Evolutionary conservation across 225 moss, liverwort and hornwort genomes (phyloP).

Genomic region (Polytrichum formosum): DNA sequence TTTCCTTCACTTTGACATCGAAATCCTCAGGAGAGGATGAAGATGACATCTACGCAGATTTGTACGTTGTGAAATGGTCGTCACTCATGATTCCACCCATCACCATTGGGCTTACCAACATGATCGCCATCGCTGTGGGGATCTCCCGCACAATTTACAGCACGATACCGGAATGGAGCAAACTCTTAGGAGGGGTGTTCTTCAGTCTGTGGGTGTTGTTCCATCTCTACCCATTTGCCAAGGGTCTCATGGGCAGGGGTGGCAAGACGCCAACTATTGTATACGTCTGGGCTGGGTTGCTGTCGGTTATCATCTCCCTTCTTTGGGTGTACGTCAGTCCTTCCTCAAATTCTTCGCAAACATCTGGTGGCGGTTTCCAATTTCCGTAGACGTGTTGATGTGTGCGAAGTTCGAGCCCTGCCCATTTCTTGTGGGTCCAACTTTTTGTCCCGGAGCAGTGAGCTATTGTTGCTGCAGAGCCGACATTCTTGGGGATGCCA

Average conservation of each 20-base stretch:
- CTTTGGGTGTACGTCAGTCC: conserved; percentile 70
- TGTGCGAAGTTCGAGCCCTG: no score
- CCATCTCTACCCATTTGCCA: conserved; percentile 72
- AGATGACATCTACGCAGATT: conserved; percentile 63
- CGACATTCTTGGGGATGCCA: no score
- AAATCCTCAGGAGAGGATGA: conserved; percentile 60
- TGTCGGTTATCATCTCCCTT: conserved; percentile 73
- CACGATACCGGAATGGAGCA: conserved; percentile 67
- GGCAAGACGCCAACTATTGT: conserved; percentile 71
- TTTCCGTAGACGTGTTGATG: conserved; percentile 24
- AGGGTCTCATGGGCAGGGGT: conserved; percentile 76
- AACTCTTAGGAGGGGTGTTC: conserved; percentile 69
- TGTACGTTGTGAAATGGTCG: conserved; percentile 69
- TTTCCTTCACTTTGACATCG: conserved; percentile 75
- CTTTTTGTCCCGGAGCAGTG: no score
- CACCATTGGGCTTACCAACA: conserved; percentile 60
- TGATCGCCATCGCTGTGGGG: conserved; percentile 61
- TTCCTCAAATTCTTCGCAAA: conserved; percentile 5
- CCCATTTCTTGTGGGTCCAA: no score
- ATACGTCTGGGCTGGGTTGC: conserved; percentile 66
- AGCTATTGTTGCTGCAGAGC: no score
- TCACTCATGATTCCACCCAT: conserved; percentile 75
- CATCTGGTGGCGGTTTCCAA: conserved; percentile 33
- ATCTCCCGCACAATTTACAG: conserved; percentile 60
- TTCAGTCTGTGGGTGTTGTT: conserved; percentile 70